phyloP scores from a whole-genome alignment of 768 basidiomycete species.

The Russula earlei region DNA sequence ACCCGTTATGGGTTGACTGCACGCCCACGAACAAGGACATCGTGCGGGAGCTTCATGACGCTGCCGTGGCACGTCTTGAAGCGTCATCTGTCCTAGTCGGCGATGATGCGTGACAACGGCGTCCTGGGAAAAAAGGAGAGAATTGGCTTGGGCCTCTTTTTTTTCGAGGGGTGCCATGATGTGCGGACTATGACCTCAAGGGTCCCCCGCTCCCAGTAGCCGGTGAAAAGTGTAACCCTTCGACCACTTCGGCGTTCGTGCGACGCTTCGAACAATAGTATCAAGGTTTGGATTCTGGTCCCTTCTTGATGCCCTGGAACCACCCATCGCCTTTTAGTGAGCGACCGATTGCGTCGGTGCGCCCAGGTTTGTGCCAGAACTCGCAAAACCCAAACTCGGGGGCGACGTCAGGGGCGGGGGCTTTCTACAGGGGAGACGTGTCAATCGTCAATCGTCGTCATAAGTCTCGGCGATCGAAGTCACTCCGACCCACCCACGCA shows the following conservation, averaged over 20 bases:
- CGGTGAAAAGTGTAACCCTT: background rate
- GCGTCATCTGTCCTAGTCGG: constrained; percentile 14
- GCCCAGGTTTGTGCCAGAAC: background rate
- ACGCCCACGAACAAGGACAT: constrained; percentile 22
- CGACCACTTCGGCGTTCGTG: background rate
- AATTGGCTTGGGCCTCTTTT: no score
- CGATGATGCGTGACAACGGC: background rate
- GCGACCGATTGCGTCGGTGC: background rate
- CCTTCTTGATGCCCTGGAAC: background rate
- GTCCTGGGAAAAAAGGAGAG: constrained; percentile 6
- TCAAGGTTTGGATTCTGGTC: constrained; percentile 3
- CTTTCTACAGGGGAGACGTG: no score
- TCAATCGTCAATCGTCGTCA: constrained; percentile 14
- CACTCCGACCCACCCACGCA: background rate
- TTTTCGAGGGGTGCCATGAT: background rate
- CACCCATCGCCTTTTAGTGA: background rate
- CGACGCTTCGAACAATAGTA: background rate
- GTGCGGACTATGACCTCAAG: background rate
- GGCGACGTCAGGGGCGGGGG: background rate
- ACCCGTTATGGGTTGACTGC: background rate
- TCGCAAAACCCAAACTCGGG: background rate
- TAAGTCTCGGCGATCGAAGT: constrained; percentile 13
- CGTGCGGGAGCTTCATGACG: constrained; percentile 23
- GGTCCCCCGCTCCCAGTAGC: background rate
- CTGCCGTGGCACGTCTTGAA: constrained; percentile 19